Evolutionary conservation across 2,329 filamentous ascomycete genomes (phyloP), one percentile per base, ranked within the genome.

Genomic region (Paraphaeosphaeria sporulosa): DNA sequence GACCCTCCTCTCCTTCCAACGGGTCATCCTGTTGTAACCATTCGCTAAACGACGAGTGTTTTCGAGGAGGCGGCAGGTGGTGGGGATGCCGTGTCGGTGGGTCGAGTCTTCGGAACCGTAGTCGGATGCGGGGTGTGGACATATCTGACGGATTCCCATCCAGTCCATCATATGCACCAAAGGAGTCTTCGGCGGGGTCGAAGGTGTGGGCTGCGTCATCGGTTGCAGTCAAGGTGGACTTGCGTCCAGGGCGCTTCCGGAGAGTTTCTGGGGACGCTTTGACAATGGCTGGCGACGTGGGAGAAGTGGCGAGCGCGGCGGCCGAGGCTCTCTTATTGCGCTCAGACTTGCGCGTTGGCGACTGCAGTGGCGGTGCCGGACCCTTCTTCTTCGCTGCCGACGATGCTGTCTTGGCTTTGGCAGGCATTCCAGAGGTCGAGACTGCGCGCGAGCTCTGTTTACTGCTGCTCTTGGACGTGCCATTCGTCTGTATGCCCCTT

Each of bases 11-110:
- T 13, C 80, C 81, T 34, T 80, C 77, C 36, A 81, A 73, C 32
- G 79, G 78, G 63, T 83, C 82, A 61, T 86, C 83, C 46, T 80
- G 76, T 58, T 84, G 79, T n/a, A 87, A 65, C 91, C 92, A 86
- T 85, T 91, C 80, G 85, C 87, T 75, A 66, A 87, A 85, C 0
- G 84, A 84, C n/a, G 76, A 64, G 65, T 81, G 81, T 65, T 82
- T 82, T 40, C 78, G 79, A 42, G 76, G 72, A 10, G 78, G 73
- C 19, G 83, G 69, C 49, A 81, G 76, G 62, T 87, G 83, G 27
- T 79, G 79, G 15, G 85, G 85, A 64, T 86, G 83, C 25, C 83
- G 81, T 54, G 84, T 78, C 7, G 79, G 78, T 30, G 83, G 76
- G 30, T 81, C 78, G 19, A 84, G 84, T 67, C 82, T 83, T 62